Base-by-base conservation (phyloP, 768 basidiomycete species). In the Phlegmacium glaucopus region DNA sequence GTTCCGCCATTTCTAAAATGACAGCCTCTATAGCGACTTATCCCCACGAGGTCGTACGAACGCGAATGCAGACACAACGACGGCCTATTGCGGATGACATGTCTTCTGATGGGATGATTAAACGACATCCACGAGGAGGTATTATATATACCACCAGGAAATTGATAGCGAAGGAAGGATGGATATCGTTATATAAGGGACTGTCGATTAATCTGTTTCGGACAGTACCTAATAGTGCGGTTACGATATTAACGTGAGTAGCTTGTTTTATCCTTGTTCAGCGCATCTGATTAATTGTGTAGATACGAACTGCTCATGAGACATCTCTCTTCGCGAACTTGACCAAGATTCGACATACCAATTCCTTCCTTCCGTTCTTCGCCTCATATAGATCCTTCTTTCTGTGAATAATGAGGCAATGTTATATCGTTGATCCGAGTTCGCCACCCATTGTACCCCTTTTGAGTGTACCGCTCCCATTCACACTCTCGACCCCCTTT, bases 21-120 rank as follows among this genome's bases (percentile, higher is more conserved):
- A 85, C 90, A 1, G 96, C 96, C 7, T 94, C 93, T 13, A 71
- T 97, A 15, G 89, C 87, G 30, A 98, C 96, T 28, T 99, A 99
- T 64, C 96, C 96, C 1, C 96, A 99, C 68, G 96, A 99, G 67
- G 96, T 99, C 37, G 78, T 99, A 29, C 88, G 96, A n/a, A 98
- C 96, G n/a, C 82, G 95, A 5, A 69, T 98, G 40, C 96, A 99
- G 67, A 94, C 95, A 4, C 82, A 85, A 56, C 76, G 80, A 48
- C 79, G 81, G 43, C 85, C 82, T 38, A 71, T 88, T 40, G 72
- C 77, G 37, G 77, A 77, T 55, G 77, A 77, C 53, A 58, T 77
- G 55, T 79, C 78, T 4, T 82, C 81, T 11, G 79, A 82, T 44
- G 80, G 81, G 18, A 79, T 83, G 79, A 56, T 83, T 58, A 79